Percentiles rank a stretch among this genome's conserved stretches.
Evolutionary conservation across 108 stramenopile genomes (phyloP).

Genomic region (Fragilariopsis cylindrus): DNA sequence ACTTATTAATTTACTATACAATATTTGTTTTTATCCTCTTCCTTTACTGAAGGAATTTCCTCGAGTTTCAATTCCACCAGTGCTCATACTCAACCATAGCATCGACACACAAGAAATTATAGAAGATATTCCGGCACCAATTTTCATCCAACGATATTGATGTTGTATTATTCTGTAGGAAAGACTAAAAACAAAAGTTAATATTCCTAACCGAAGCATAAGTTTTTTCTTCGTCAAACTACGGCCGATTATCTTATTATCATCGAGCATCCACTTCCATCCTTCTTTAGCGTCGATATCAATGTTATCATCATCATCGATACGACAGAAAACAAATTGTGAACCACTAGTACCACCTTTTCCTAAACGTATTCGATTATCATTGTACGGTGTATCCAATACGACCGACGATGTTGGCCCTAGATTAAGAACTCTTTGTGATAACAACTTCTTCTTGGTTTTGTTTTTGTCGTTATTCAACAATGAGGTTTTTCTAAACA

Average conservation of each 20-base stretch:
- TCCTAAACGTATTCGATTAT: slow-evolving; percentile 54
- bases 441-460: neutral
- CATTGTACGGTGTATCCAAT: slow-evolving; percentile 67
- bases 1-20: too few relatives aligned
- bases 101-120: neutral
- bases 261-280: slow-evolving; percentile 31
- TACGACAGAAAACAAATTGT: slow-evolving; percentile 60
- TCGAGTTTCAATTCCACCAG: slow-evolving; percentile 30
- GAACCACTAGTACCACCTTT: slow-evolving; percentile 76
- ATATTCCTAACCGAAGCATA: neutral
- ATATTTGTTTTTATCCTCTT: slow-evolving; percentile 1
- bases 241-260: neutral
- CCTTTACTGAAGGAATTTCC: slow-evolving; percentile 18
- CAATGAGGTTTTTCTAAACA: slow-evolving; percentile 1
- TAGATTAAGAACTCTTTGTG: slow-evolving; percentile 29
- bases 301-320: slow-evolving; percentile 13
- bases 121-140: neutral
- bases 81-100: neutral
- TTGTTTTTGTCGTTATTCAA: neutral
- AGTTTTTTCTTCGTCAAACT: slow-evolving; percentile 17
- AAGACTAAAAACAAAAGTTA: neutral
- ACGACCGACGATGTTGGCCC: slow-evolving; percentile 70
- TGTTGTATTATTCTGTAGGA: slow-evolving; percentile 1
- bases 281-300: slow-evolving; percentile 36
- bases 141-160: slow-evolving; percentile 5